Evolutionary conservation across 768 basidiomycete species (phyloP).

Genomic region (Mycena latifolia): DNA sequence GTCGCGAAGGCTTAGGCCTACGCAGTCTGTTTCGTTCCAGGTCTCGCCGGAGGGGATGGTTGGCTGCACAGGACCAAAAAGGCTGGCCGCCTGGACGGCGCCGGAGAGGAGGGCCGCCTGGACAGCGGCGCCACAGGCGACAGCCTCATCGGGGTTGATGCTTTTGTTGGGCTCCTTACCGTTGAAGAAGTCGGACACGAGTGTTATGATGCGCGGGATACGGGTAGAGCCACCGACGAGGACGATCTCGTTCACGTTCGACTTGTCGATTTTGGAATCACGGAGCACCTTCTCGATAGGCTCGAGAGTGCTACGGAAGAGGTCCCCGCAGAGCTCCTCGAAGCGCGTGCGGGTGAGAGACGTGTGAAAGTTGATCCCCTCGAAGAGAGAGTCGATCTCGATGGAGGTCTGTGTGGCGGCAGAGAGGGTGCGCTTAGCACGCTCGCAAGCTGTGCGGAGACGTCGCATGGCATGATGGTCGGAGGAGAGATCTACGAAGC

Average conservation of each 20-base stretch:
- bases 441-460: conserved; percentile 97
- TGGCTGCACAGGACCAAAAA: conserved; percentile 5
- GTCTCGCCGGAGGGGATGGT: conserved; percentile 85
- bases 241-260: conserved; percentile 96
- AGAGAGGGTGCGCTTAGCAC: conserved; percentile 98
- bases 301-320: conserved; percentile 96
- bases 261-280: conserved; percentile 98
- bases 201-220: conserved; percentile 97
- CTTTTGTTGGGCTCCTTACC: conserved; percentile 99
- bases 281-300: conserved; percentile 98
- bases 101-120: conserved; percentile 98
- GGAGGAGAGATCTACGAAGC: conserved; percentile 79
- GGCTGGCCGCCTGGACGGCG: too few species aligned
- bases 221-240: conserved; percentile 98
- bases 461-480: conserved; percentile 97
- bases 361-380: conserved; percentile 99
- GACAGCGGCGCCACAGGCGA: conserved; percentile 98
- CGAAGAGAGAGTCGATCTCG: conserved; percentile 97
- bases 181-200: conserved; percentile 98
- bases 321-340: conserved; percentile 94
- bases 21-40: too few species aligned
- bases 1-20: conserved; percentile 96
- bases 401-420: conserved; percentile 97
- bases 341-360: conserved; percentile 98
- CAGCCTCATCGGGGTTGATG: conserved; percentile 99